These are phyloP conservation scores for Tricholoma matsutake DNA, from an alignment of 768 basidiomycete genomes.

Conservation along the genomic window DNA sequence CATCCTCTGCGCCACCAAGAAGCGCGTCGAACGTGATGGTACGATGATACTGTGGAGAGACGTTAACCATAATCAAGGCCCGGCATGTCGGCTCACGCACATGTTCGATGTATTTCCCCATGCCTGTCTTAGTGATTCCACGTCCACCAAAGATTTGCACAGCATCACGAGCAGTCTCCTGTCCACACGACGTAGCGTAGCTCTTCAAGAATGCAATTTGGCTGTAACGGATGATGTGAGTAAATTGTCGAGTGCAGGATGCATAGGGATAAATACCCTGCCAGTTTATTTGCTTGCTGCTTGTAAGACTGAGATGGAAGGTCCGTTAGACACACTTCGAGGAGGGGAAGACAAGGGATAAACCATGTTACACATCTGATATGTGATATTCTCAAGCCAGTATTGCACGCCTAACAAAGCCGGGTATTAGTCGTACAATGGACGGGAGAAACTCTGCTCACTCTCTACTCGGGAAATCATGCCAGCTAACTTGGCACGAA, in stretches of 20 bases:
- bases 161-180: slow-evolving; percentile 60
- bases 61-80: neutral
- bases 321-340: neutral
- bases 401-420: slow-evolving; percentile 42
- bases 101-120: slow-evolving; percentile 77
- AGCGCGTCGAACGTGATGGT: slow-evolving; percentile 67
- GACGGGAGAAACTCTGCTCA: neutral
- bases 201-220: slow-evolving; percentile 76
- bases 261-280: slow-evolving; percentile 45
- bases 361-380: slow-evolving; percentile 84
- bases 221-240: slow-evolving; percentile 22
- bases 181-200: slow-evolving; percentile 56
- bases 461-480: slow-evolving; percentile 81
- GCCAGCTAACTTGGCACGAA: slow-evolving; percentile 79
- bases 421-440: neutral
- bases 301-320: slow-evolving; percentile 46
- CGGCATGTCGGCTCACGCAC: slow-evolving; percentile 31
- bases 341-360: neutral
- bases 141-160: slow-evolving; percentile 80
- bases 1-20: slow-evolving; percentile 70
- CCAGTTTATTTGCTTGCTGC: slow-evolving; percentile 73
- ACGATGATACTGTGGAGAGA: slow-evolving; percentile 51
- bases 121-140: slow-evolving; percentile 79
- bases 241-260: neutral
- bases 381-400: slow-evolving; percentile 87